Evolutionary conservation across 345 rosid genomes (phyloP).

Genomic region (Boechera retrofracta): DNA sequence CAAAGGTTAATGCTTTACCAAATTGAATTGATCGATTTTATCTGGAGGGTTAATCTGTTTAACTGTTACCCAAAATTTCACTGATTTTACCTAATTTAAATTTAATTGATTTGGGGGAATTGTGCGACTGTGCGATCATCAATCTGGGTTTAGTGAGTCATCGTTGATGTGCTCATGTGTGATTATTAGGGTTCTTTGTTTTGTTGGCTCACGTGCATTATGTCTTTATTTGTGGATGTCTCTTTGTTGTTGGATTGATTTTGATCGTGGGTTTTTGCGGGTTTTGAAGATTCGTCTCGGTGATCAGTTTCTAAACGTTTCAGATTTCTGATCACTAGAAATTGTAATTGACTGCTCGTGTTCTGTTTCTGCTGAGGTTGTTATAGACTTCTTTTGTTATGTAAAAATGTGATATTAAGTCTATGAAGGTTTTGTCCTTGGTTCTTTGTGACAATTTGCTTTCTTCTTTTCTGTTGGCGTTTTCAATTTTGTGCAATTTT

Average conservation of each 20-base stretch:
- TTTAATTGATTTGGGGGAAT: conserved; percentile 22
- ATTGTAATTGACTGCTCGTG: conserved; percentile 12
- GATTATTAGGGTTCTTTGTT: background rate
- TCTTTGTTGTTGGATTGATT: conserved; percentile 13
- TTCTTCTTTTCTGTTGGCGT: background rate
- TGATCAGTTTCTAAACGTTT: background rate
- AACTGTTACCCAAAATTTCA: background rate
- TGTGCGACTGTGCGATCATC: conserved; percentile 38
- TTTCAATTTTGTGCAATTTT: conserved; percentile 1
- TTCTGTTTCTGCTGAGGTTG: background rate
- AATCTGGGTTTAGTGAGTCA: conserved; percentile 16
- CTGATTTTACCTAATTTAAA: conserved; percentile 17
- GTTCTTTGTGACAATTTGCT: background rate
- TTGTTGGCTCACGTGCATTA: conserved; percentile 24
- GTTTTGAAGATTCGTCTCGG: background rate
- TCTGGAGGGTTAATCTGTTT: conserved; percentile 14
- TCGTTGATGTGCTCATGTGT: background rate
- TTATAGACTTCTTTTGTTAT: background rate
- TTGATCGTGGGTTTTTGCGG: background rate
- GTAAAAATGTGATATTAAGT: conserved; percentile 4
- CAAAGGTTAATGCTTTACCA: conserved; percentile 52
- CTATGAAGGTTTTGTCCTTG: background rate
- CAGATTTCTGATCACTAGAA: conserved; percentile 26
- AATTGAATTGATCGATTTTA: background rate
- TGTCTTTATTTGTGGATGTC: background rate